Conservation (phyloP, 768 basidiomycete species). For the Phaeotremella skinneri region DNA sequence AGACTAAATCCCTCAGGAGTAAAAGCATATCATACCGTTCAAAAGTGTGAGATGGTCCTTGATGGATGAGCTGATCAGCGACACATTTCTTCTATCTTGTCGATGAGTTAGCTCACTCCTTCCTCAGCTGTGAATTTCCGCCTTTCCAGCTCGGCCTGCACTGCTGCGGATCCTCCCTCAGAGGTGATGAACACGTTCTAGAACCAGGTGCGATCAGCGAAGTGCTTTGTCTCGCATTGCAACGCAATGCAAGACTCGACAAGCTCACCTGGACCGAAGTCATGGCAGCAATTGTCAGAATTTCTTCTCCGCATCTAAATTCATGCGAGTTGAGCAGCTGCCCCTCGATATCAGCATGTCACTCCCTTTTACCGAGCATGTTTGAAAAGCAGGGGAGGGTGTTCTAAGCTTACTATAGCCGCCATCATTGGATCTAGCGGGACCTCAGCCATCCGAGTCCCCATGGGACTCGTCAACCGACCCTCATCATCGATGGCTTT, state of each 20-base stretch:
- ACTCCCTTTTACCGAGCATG: background rate
- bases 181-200: conserved; percentile 89
- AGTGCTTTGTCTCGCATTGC: background rate
- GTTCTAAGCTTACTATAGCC: conserved; percentile 68
- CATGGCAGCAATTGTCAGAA: conserved; percentile 94
- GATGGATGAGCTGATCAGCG: background rate
- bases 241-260: too few relatives aligned
- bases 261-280: conserved; percentile 73
- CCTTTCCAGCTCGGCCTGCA: conserved; percentile 80
- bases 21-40: conserved; percentile 65
- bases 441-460: conserved; percentile 85
- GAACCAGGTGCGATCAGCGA: conserved; percentile 1
- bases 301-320: conserved; percentile 88
- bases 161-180: conserved; percentile 76
- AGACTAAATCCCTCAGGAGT: background rate
- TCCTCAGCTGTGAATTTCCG: conserved; percentile 98
- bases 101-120: conserved; percentile 61
- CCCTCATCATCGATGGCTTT: conserved; percentile 78
- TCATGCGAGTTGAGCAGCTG: conserved; percentile 84
- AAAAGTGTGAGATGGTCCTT: conserved; percentile 92
- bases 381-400: background rate
- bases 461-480: conserved; percentile 70
- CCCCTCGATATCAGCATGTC: background rate
- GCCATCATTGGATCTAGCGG: conserved; percentile 90
- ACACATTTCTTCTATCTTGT: background rate